Percentiles rank a stretch among this genome's conserved stretches.
Evolutionary conservation across 2,329 filamentous ascomycete genomes (phyloP).

Genomic region (Penicillium freii): DNA sequence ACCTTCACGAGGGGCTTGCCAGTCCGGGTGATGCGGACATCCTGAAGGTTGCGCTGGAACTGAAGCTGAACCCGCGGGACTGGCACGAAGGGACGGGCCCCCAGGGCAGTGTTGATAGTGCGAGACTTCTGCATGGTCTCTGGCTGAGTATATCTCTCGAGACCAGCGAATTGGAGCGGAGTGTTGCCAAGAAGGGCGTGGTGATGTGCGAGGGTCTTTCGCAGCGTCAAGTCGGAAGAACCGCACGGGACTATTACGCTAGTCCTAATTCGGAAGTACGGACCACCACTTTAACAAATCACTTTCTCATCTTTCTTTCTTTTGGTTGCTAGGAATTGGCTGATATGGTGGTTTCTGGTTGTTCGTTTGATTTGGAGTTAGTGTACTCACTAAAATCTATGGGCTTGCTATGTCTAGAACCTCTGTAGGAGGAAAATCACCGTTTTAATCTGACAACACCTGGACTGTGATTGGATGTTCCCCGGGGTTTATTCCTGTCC

Average conservation of each 20-base stretch:
- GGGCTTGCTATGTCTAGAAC: background rate
- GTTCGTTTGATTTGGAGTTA: background rate
- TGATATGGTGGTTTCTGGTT: background rate
- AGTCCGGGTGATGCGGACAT: slow-evolving; percentile 90
- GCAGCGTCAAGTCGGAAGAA: slow-evolving; percentile 26
- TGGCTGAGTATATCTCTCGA: slow-evolving; percentile 29
- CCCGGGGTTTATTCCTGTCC: background rate
- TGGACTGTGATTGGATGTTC: slow-evolving; percentile 20
- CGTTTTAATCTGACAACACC: slow-evolving; percentile 23
- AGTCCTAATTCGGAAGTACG: slow-evolving; percentile 32
- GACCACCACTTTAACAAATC: slow-evolving; percentile 4
- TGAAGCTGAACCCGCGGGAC: slow-evolving; percentile 40
- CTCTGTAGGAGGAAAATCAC: background rate
- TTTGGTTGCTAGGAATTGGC: background rate
- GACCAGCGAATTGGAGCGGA: slow-evolving; percentile 28
- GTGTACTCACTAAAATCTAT: background rate
- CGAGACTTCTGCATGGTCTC: slow-evolving; percentile 48
- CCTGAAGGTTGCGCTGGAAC: slow-evolving; percentile 58
- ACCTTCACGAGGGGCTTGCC: slow-evolving; percentile 91
- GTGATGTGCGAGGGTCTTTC: slow-evolving; percentile 31
- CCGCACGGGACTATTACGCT: slow-evolving; percentile 35
- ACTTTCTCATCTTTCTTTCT: background rate
- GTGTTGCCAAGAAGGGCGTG: slow-evolving; percentile 24
- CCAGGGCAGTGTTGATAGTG: slow-evolving; percentile 43
- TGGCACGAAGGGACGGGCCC: slow-evolving; percentile 39